phyloP scores from a whole-genome alignment of 2,329 filamentous ascomycete species.

The Rhytidhysteron rufulum region DNA sequence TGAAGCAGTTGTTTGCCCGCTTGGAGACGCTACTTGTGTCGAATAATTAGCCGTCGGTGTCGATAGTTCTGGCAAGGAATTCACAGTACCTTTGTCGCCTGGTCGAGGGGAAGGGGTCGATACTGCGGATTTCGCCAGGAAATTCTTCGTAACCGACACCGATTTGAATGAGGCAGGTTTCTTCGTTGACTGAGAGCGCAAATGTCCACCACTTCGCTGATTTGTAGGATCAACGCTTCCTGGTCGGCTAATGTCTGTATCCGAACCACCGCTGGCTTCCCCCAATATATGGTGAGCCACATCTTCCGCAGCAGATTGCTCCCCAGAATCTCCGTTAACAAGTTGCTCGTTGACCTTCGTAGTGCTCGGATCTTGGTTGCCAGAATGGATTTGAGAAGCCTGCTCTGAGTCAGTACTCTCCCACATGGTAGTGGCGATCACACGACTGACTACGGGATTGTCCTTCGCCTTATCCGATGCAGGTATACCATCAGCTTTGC shows the following conservation, averaged over 20 bases:
- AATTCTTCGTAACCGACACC: conserved; percentile 80
- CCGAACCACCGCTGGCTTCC: conserved; percentile 70
- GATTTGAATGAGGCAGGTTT: conserved; percentile 79
- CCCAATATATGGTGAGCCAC: conserved; percentile 46
- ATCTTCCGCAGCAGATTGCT: conserved; percentile 28
- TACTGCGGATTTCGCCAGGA: conserved; percentile 68
- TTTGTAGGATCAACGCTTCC: conserved; percentile 50
- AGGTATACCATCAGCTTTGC: conserved; percentile 13
- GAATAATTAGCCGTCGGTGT: background rate
- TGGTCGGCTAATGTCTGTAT: conserved; percentile 66
- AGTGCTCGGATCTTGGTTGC: conserved; percentile 8
- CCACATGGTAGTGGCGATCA: no score
- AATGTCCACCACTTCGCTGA: conserved; percentile 57
- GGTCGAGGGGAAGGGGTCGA: conserved; percentile 48
- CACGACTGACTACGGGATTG: conserved; percentile 21
- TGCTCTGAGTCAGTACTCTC: conserved; percentile 13
- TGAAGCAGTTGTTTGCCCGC: conserved; percentile 42
- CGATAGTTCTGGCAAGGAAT: background rate
- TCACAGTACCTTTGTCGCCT: conserved; percentile 51
- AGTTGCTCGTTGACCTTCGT: conserved; percentile 21
- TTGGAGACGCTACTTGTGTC: conserved; percentile 33
- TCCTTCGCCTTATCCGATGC: conserved; percentile 14
- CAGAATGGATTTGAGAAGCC: conserved; percentile 11
- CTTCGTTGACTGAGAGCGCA: conserved; percentile 59
- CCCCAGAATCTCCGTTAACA: conserved; percentile 34